A percentile compares a stretch with the other conserved stretches of the same genome.
Conservation (phyloP, 352 stramenopile genomes). For the Peronospora belbahrii region DNA sequence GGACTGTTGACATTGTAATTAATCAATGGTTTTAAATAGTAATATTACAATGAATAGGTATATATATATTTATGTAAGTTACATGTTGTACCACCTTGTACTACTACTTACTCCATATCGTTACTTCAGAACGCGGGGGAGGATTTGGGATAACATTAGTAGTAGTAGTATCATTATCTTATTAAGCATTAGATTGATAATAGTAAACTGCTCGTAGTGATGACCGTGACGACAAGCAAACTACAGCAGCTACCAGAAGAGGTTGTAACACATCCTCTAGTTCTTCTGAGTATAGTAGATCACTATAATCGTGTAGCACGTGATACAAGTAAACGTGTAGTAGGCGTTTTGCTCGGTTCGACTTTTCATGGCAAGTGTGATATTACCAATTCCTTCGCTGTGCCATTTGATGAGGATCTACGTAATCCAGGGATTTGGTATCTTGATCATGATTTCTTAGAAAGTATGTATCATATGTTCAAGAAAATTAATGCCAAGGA, state of each 20-base stretch:
- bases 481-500: constrained; percentile 96
- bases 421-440: constrained; percentile 98
- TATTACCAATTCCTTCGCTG: constrained; percentile 91
- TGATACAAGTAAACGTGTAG: constrained; percentile 97
- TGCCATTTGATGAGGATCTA: constrained; percentile 98
- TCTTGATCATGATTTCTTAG: constrained; percentile 99
- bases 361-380: constrained; percentile 92
- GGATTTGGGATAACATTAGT: no score
- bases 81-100: not conserved
- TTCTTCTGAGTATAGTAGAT: constrained; percentile 97
- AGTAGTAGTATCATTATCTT: no score
- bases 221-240: constrained; percentile 14
- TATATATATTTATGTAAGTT: not conserved
- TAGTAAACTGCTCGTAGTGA: not conserved
- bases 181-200: no score
- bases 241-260: constrained; percentile 77
- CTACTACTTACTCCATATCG: not conserved
- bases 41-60: no score
- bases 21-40: no score
- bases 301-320: constrained; percentile 99
- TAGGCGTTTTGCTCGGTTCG: constrained; percentile 95
- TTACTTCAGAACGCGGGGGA: constrained; percentile 15
- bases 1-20: constrained; percentile 33
- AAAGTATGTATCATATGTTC: constrained; percentile 96
- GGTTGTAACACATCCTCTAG: constrained; percentile 97